phyloP scores from a whole-genome alignment of 2,329 filamentous ascomycete genomes.

The Pseudomassariella vexata region DNA sequence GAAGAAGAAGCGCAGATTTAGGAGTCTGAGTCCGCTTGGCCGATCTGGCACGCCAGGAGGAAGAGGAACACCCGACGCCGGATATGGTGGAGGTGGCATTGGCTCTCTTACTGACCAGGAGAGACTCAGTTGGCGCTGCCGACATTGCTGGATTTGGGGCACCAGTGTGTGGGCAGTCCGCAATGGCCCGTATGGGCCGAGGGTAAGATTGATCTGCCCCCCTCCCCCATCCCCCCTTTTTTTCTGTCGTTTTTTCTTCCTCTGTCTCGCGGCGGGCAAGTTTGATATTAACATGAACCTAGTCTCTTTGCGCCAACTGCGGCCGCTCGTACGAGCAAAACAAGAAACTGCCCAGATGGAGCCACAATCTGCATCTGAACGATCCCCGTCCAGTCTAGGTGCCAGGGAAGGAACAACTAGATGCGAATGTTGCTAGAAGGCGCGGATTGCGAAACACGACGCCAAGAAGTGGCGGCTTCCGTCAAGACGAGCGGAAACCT shows the following conservation, averaged over 20 bases:
- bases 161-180: conserved; percentile 90
- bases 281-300: conserved; percentile 16
- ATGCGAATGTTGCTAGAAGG: conserved; percentile 3
- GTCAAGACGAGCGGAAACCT: too few relatives aligned
- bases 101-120: conserved; percentile 70
- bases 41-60: conserved; percentile 61
- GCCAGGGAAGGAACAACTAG: conserved; percentile 1
- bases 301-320: conserved; percentile 92
- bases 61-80: conserved; percentile 76
- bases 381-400: conserved; percentile 24
- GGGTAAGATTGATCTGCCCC: too few relatives aligned
- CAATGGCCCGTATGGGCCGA: conserved; percentile 79
- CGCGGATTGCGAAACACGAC: too few relatives aligned
- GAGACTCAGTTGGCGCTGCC: conserved; percentile 78
- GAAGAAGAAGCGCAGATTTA: conserved; percentile 91
- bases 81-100: conserved; percentile 63
- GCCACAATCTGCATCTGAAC: conserved; percentile 57
- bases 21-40: conserved; percentile 78
- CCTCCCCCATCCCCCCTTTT: conserved; percentile 3
- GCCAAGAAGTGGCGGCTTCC: background rate
- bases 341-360: conserved; percentile 74
- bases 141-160: conserved; percentile 83
- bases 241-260: too few relatives aligned
- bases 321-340: conserved; percentile 85
- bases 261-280: too few relatives aligned